phyloP scores from a whole-genome alignment of 352 stramenopile species.

The Phytophthora ramorum region DNA sequence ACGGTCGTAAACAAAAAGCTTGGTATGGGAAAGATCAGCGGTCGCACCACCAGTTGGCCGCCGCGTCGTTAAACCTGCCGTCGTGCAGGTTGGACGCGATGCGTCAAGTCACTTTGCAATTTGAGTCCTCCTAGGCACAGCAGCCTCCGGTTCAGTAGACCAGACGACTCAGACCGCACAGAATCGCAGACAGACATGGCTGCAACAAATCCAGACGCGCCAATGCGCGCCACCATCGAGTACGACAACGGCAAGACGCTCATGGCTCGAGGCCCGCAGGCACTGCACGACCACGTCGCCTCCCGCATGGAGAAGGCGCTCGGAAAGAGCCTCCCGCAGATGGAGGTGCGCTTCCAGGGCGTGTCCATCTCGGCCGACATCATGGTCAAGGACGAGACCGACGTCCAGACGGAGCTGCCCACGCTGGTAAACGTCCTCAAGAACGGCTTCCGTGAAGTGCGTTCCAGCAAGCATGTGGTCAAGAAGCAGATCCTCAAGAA shows the following conservation, averaged over 20 bases:
- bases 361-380: slow-evolving; percentile 17
- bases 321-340: too few species aligned
- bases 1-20: neutral
- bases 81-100: neutral
- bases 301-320: slow-evolving; percentile 12
- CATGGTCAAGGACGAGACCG: slow-evolving; percentile 22
- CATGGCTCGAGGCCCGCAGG: slow-evolving; percentile 39
- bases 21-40: neutral
- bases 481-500: slow-evolving; percentile 50
- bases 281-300: slow-evolving; percentile 42
- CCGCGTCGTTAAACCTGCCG: too few species aligned
- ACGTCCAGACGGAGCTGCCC: slow-evolving; percentile 28
- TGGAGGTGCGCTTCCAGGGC: too few species aligned
- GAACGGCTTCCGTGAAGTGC: slow-evolving; percentile 15
- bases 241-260: slow-evolving; percentile 42
- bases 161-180: neutral
- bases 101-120: neutral
- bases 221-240: slow-evolving; percentile 23
- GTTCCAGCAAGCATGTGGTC: slow-evolving; percentile 36
- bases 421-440: slow-evolving; percentile 32
- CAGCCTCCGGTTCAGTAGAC: neutral
- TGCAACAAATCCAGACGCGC: neutral
- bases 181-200: too few species aligned
- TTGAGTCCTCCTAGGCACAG: neutral
- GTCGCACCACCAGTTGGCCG: neutral